phyloP scores from a whole-genome alignment of 768 basidiomycete species.

The Lenzites betulinus region DNA sequence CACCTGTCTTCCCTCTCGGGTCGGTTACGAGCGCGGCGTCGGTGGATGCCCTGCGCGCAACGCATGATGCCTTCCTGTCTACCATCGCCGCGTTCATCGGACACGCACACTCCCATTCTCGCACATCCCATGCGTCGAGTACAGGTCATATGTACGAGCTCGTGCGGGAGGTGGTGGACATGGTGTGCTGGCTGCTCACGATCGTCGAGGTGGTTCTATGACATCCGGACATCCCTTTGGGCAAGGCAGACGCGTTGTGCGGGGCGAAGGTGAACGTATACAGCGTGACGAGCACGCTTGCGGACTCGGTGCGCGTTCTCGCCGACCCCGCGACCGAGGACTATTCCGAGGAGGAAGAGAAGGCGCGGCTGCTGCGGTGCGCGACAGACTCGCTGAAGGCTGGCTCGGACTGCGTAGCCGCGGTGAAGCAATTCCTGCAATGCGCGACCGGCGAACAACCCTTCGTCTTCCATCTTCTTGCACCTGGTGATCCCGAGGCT shows the following conservation, averaged over 20 bases:
- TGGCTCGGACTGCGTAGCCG: constrained; percentile 84
- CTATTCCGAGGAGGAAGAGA: constrained; percentile 81
- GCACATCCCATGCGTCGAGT: constrained; percentile 87
- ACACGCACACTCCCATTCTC: constrained; percentile 91
- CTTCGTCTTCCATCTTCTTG: constrained; percentile 66
- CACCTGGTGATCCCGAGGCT: constrained; percentile 45
- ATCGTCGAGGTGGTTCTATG: constrained; percentile 88
- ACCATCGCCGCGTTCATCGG: constrained; percentile 98
- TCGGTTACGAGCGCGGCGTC: constrained; percentile 69
- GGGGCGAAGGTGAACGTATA: constrained; percentile 81
- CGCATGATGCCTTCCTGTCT: constrained; percentile 89
- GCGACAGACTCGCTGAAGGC: constrained; percentile 87
- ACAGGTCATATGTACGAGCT: constrained; percentile 94
- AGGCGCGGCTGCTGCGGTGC: constrained; percentile 72
- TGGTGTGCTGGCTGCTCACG: constrained; percentile 87
- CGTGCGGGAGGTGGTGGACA: constrained; percentile 92
- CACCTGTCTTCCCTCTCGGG: constrained; percentile 68
- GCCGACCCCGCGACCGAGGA: constrained; percentile 50
- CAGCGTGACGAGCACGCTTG: constrained; percentile 80
- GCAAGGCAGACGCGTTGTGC: constrained; percentile 66
- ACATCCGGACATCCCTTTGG: constrained; percentile 66
- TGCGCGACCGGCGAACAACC: constrained; percentile 61
- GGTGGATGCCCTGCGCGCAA: constrained; percentile 73
- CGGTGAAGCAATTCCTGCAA: constrained; percentile 81
- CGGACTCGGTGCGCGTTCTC: constrained; percentile 82